Evolutionary conservation across 2,329 filamentous ascomycete species (phyloP), one percentile per base, ranked within the genome.

Genomic region (Penicillium sp.): DNA sequence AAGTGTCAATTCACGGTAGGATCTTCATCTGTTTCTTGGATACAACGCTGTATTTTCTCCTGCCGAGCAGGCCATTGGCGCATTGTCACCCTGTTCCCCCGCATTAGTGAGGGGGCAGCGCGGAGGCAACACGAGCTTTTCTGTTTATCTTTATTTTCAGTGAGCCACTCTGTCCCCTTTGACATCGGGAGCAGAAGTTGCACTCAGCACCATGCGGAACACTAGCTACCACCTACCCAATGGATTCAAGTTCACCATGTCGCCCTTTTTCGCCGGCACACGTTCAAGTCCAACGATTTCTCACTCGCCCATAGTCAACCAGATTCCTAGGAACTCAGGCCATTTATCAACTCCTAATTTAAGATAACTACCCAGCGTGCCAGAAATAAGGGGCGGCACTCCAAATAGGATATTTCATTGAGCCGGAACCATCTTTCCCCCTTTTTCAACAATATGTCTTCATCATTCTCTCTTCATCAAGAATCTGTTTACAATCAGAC

Each of bases 221-320:
- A 58, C 54, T 38, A 60, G 53, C 36, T 67, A 69, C 53, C 82
- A 88, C 70, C 79, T 97, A 60, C 92, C 92, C 43, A 95, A 96
- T 74, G 92, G 92, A 65, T 90, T 94, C 74, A 86, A 81, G 58
- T 82, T 94, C 66, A 87, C 86, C 3, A 88, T 95, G 28, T 85
- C 84, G 13, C 89, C 91, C 0, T 96, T 24, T 96, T 96, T 69
- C 90, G 89, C n/a, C 92, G 92, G 28, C 80, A 94, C 50, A 89
- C 87, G 64, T 96, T 96, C 84, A 94, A 92, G 70, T 83, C 86
- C 51, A 87, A 90, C 67, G 87, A 94, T n/a, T n/a, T n/a, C n/a
- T n/a, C n/a, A n/a, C n/a, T n/a, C n/a, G n/a, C n/a, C n/a, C n/a
- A n/a, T n/a, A n/a, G n/a, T n/a, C n/a, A n/a, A n/a, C n/a, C n/a